Conservation (phyloP, 805 yeast genomes). For the Candida quercuum region DNA sequence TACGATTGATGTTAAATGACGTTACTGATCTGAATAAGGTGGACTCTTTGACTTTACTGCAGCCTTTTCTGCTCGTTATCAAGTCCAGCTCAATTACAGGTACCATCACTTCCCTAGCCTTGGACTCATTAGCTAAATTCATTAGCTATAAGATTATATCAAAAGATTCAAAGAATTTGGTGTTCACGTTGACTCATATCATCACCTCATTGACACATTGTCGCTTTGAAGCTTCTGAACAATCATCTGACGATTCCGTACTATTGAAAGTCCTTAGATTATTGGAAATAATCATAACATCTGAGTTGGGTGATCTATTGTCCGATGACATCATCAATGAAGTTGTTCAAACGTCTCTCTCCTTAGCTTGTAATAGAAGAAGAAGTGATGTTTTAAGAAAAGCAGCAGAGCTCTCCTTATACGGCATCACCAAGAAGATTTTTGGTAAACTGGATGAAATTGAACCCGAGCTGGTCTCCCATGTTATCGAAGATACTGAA, state of each 20-base stretch:
- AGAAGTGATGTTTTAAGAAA: constrained; percentile 85
- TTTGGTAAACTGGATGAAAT: constrained; percentile 56
- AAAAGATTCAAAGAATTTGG: constrained; percentile 46
- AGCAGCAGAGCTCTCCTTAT: constrained; percentile 82
- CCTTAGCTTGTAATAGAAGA: constrained; percentile 87
- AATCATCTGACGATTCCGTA: constrained; percentile 87
- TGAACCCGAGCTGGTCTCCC: constrained; percentile 38
- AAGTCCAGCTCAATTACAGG: constrained; percentile 86
- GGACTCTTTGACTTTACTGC: constrained; percentile 69
- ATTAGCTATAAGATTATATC: constrained; percentile 65
- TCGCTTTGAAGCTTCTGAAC: constrained; percentile 92
- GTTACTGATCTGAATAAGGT: constrained; percentile 46
- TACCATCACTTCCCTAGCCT: constrained; percentile 73
- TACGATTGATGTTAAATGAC: constrained; percentile 65
- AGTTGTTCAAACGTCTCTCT: constrained; percentile 84
- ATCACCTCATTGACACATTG: constrained; percentile 78
- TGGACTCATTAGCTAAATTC: constrained; percentile 70
- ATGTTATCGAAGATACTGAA: constrained; percentile 39
- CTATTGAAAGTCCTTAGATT: constrained; percentile 75
- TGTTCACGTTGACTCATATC: constrained; percentile 56
- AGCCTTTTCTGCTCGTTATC: constrained; percentile 81
- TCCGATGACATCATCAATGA: constrained; percentile 83
- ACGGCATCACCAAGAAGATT: constrained; percentile 60
- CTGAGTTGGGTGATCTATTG: constrained; percentile 59
- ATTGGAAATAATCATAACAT: constrained; percentile 59